phyloP scores from a whole-genome alignment of 2,329 filamentous ascomycete genomes.

The Drechslerella stenobrocha region DNA sequence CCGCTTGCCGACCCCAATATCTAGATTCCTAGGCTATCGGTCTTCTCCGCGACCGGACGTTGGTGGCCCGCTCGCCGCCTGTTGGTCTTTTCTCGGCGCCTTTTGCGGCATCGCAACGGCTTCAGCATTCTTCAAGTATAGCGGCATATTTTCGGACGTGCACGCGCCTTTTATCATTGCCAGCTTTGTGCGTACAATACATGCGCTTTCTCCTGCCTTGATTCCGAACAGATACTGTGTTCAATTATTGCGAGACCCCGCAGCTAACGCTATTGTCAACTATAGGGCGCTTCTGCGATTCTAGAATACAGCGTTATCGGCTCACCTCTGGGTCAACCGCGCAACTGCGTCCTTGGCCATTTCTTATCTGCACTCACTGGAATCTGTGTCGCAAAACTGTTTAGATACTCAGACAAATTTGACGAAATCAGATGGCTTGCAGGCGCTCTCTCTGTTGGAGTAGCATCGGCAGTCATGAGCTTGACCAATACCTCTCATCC shows the following conservation, averaged over 20 bases:
- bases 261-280: too few relatives aligned
- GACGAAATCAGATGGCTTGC: constrained; percentile 66
- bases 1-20: constrained; percentile 66
- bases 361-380: constrained; percentile 66
- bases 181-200: constrained; percentile 65
- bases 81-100: constrained; percentile 69
- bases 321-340: constrained; percentile 72
- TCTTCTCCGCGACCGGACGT: constrained; percentile 53
- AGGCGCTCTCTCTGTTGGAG: constrained; percentile 67
- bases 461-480: constrained; percentile 67
- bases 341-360: constrained; percentile 71
- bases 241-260: too few relatives aligned
- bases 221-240: too few relatives aligned
- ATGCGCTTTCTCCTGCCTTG: background rate
- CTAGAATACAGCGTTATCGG: constrained; percentile 73
- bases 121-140: constrained; percentile 62
- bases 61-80: constrained; percentile 64
- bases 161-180: constrained; percentile 67
- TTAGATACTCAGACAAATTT: constrained; percentile 60
- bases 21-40: constrained; percentile 71
- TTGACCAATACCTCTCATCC: constrained; percentile 74
- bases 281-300: constrained; percentile 72
- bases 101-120: constrained; percentile 67
- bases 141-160: constrained; percentile 62
- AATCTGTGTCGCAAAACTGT: constrained; percentile 67